These are phyloP conservation scores for Hagleromyces aurorensis DNA, from an alignment of 805 yeast genomes.

Conservation along the genomic window DNA sequence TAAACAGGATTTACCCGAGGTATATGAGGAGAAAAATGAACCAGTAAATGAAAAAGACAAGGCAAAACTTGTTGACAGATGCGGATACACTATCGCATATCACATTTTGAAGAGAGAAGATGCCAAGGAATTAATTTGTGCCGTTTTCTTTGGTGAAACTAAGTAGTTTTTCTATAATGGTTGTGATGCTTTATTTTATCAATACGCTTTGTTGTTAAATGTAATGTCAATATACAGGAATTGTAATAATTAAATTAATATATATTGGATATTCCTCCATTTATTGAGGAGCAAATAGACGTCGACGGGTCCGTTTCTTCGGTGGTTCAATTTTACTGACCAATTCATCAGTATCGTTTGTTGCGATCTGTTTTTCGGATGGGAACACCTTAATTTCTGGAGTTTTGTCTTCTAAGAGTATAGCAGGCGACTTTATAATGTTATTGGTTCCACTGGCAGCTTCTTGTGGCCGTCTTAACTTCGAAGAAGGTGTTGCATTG, in stretches of 20 bases:
- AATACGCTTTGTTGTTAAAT: not conserved
- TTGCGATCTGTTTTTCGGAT: too few relatives aligned
- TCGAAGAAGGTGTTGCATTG: too few relatives aligned
- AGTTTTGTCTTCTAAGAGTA: too few relatives aligned
- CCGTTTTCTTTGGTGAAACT: conserved; percentile 74
- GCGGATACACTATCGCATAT: conserved; percentile 53
- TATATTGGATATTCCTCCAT: not conserved
- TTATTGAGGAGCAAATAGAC: conserved; percentile 31
- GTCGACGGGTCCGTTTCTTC: conserved; percentile 27
- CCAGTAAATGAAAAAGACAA: conserved; percentile 32
- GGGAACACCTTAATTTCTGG: too few relatives aligned
- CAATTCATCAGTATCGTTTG: too few relatives aligned
- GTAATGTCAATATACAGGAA: not conserved
- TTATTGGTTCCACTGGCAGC: too few relatives aligned
- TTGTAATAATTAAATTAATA: not conserved
- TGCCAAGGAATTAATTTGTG: conserved; percentile 46
- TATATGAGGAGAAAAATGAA: conserved; percentile 32
- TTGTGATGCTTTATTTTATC: not conserved
- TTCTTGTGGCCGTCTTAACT: too few relatives aligned
- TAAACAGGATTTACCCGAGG: conserved; percentile 29
- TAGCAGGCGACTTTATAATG: too few relatives aligned
- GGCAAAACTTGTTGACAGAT: conserved; percentile 43
- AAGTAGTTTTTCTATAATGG: too few relatives aligned
- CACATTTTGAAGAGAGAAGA: conserved; percentile 40
- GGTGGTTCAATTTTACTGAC: too few relatives aligned